Conservation (phyloP, 2,329 filamentous ascomycete species). For the Trichothecium sympodiale region DNA sequence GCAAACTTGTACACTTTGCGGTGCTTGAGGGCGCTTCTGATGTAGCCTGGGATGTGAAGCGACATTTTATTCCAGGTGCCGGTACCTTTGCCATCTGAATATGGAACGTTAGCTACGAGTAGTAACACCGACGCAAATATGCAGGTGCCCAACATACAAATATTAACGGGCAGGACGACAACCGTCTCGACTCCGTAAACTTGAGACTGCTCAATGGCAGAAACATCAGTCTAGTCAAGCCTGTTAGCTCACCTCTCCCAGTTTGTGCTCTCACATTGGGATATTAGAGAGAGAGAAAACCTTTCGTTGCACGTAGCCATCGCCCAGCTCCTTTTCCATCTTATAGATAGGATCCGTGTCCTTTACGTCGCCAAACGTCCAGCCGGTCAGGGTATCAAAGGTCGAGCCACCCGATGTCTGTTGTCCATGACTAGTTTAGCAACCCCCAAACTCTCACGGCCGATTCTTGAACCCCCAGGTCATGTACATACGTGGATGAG, state of each 20-base stretch:
- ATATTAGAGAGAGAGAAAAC: constrained; percentile 7
- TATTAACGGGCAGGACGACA: constrained; percentile 14
- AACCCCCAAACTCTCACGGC: no score
- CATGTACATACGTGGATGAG: constrained; percentile 18
- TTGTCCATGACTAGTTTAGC: no score
- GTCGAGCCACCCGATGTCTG: not conserved
- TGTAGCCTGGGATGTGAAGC: constrained; percentile 17
- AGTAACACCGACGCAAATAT: not conserved
- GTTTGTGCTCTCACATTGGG: no score
- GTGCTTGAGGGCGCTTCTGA: constrained; percentile 16
- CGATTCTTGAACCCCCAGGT: no score
- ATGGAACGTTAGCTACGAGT: constrained; percentile 1
- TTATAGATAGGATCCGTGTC: constrained; percentile 18
- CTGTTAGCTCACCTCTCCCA: not conserved
- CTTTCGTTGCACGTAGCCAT: constrained; percentile 14
- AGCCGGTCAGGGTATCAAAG: constrained; percentile 11
- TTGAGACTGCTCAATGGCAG: constrained; percentile 17
- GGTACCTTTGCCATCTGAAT: constrained; percentile 19
- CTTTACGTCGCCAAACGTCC: constrained; percentile 17
- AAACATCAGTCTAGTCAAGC: constrained; percentile 14
- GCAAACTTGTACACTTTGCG: constrained; percentile 21
- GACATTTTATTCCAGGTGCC: constrained; percentile 22
- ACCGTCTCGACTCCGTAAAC: constrained; percentile 15
- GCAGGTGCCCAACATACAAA: constrained; percentile 13
- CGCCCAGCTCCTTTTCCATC: constrained; percentile 16